Conservation (phyloP, 73 alveolate genomes). For the Tetrahymena malaccensis region DNA sequence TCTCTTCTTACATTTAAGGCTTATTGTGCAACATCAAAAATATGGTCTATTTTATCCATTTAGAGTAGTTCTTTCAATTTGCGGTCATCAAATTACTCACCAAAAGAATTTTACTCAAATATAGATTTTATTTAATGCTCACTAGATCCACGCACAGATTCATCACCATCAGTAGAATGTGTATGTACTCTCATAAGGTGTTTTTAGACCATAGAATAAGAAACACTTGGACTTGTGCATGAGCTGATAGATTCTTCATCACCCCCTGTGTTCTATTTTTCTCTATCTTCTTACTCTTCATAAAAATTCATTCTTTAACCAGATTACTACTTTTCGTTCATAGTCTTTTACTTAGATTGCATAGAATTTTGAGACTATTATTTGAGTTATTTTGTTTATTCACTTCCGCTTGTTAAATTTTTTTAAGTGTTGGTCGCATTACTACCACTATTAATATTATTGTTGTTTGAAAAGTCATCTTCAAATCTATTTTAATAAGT, state of each 20-base stretch:
- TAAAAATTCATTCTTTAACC: not conserved
- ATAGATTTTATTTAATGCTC: not conserved
- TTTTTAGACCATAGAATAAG: not conserved
- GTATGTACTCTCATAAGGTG: not conserved
- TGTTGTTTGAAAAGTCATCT: not conserved
- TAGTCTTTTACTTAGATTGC: not conserved
- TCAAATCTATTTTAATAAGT: not conserved
- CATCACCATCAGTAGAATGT: not conserved
- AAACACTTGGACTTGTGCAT: not conserved
- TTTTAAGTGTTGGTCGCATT: not conserved
- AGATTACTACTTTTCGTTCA: not conserved
- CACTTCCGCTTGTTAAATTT: not conserved
- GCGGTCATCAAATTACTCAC: not conserved
- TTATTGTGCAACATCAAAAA: not conserved
- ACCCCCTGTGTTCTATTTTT: not conserved
- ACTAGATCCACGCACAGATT: not conserved
- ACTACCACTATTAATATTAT: not conserved
- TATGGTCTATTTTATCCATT: not conserved
- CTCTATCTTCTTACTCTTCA: not conserved
- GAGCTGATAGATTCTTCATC: not conserved
- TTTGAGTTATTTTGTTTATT: not conserved
- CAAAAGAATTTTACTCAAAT: not conserved
- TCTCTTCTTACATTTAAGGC: not conserved
- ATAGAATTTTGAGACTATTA: not conserved
- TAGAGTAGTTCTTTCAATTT: not conserved